These are phyloP conservation scores for Tolypocladium cylindrosporum DNA, from an alignment of 2,329 filamentous ascomycete species.

Conservation along the genomic window DNA sequence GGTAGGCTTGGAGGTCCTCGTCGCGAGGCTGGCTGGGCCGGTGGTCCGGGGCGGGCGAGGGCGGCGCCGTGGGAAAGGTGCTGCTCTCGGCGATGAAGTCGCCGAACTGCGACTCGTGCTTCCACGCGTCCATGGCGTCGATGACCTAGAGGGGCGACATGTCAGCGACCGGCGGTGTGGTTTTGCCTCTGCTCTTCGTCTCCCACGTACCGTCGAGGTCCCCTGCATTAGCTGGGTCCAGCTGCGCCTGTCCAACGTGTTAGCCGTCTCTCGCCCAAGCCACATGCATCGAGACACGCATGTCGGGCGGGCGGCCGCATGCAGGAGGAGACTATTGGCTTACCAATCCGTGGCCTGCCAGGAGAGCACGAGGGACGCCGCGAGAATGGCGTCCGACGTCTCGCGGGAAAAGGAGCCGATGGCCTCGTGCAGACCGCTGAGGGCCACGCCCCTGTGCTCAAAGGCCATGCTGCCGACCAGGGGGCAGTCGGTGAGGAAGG, in stretches of 20 bases:
- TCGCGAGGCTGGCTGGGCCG: slow-evolving; percentile 53
- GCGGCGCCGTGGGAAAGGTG: slow-evolving; percentile 58
- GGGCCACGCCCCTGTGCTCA: slow-evolving; percentile 74
- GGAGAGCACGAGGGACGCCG: slow-evolving; percentile 81
- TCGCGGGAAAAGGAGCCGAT: slow-evolving; percentile 75
- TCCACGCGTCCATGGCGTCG: slow-evolving; percentile 84
- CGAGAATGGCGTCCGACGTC: slow-evolving; percentile 85
- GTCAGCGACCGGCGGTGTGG: not conserved
- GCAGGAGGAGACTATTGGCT: slow-evolving; percentile 20
- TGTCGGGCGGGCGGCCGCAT: not conserved
- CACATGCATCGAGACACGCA: not conserved
- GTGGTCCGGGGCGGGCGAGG: slow-evolving; percentile 51
- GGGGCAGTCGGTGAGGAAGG: slow-evolving; percentile 77
- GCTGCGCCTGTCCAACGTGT: slow-evolving; percentile 56
- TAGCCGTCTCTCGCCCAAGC: slow-evolving; percentile 6
- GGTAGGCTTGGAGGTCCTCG: slow-evolving; percentile 60
- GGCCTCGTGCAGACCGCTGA: slow-evolving; percentile 81
- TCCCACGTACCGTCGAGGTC: slow-evolving; percentile 64
- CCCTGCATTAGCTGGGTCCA: slow-evolving; percentile 92
- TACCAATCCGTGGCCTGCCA: slow-evolving; percentile 97
- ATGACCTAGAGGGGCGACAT: slow-evolving; percentile 51
- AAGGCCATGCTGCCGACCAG: slow-evolving; percentile 83
- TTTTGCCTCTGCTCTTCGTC: not conserved
- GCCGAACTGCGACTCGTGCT: slow-evolving; percentile 76
- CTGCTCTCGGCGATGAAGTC: slow-evolving; percentile 74